A percentile compares a stretch with the other conserved stretches of the same genome.
Evolutionary conservation across 352 stramenopile genomes (phyloP).

Genomic region (Phytopythium cucurbitacearum): DNA sequence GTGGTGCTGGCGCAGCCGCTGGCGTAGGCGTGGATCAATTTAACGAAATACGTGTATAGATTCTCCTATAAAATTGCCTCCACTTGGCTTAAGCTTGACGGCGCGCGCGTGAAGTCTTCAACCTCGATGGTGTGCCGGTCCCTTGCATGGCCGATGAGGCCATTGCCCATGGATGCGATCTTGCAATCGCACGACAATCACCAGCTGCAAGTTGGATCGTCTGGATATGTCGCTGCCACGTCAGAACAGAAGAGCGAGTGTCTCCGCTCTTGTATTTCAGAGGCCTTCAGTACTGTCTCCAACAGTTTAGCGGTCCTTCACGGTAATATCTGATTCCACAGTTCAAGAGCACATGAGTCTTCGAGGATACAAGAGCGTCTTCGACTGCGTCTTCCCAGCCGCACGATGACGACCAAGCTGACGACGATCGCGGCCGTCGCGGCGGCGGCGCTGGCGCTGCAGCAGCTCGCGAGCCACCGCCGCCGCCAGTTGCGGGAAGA

Average conservation of each 20-base stretch:
- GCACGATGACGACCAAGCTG: constrained; percentile 7
- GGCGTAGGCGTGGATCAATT: constrained; percentile 13
- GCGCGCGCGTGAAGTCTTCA: no score
- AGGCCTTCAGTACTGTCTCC: no score
- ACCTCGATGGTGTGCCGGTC: no score
- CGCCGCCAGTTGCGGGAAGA: constrained; percentile 4
- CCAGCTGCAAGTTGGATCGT: no score
- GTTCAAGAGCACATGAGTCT: neutral
- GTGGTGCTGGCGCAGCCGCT: constrained; percentile 54
- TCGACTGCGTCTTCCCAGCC: no score
- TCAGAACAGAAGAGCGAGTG: neutral
- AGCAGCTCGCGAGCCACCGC: constrained; percentile 31
- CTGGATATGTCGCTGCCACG: neutral
- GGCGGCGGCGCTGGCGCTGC: constrained; percentile 27
- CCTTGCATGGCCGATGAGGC: no score
- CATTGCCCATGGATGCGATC: no score
- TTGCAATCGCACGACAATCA: no score
- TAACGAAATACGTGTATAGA: neutral
- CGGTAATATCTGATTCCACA: neutral
- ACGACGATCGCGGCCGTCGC: constrained; percentile 20
- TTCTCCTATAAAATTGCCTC: neutral
- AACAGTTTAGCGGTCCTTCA: no score
- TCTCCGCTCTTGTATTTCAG: no score
- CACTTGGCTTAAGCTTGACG: no score
- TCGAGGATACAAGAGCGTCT: neutral